Evolutionary conservation across 371 early-diverging fungal species (phyloP).

Genomic region (Rhizopus arrhizus): DNA sequence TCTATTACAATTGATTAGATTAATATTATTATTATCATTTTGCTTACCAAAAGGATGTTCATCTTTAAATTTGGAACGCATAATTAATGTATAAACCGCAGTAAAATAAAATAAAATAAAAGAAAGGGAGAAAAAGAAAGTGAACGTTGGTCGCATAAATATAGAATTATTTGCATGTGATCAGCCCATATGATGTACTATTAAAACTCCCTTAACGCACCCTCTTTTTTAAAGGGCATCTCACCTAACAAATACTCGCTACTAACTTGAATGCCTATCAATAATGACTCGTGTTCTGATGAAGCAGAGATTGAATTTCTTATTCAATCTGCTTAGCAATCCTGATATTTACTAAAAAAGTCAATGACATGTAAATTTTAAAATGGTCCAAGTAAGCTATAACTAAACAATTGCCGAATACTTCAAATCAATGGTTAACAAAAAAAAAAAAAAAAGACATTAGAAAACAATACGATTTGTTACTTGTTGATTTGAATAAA

Average conservation of each 20-base stretch:
- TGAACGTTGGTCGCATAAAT: constrained; percentile 18
- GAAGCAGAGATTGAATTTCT: too few species aligned
- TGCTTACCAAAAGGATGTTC: constrained; percentile 91
- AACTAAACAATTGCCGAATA: too few species aligned
- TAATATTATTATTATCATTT: background rate
- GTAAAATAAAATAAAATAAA: constrained; percentile 14
- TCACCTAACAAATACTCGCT: background rate
- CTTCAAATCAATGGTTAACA: too few species aligned
- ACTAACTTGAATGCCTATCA: background rate
- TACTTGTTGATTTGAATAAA: too few species aligned
- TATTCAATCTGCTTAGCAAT: too few species aligned
- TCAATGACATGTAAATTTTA: too few species aligned
- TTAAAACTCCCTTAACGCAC: constrained; percentile 1
- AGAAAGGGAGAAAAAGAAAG: constrained; percentile 11
- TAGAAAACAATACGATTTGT: too few species aligned
- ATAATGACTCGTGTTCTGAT: background rate
- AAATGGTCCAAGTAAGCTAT: too few species aligned
- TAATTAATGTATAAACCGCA: constrained; percentile 29
- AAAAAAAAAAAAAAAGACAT: too few species aligned
- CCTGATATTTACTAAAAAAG: too few species aligned
- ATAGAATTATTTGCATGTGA: constrained; percentile 3
- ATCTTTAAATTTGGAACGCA: constrained; percentile 95
- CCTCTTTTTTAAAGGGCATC: background rate
- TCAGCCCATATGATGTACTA: constrained; percentile 4
- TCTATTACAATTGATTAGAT: constrained; percentile 56